These are phyloP conservation scores for Astragalus membranaceus DNA, from an alignment of 306 rosid species.

Conservation along the genomic window DNA sequence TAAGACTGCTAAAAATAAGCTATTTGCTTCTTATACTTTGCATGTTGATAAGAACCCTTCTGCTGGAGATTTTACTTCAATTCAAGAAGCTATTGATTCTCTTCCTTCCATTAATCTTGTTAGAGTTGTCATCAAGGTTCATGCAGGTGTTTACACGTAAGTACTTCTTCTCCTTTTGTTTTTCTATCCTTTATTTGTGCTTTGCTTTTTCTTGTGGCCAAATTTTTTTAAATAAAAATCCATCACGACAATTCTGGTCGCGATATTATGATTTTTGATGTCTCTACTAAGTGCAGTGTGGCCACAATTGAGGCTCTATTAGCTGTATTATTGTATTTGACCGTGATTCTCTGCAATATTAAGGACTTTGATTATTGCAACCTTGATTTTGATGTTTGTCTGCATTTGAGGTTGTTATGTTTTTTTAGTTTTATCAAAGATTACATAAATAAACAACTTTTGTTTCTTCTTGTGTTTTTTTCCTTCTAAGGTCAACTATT, in stretches of 20 bases:
- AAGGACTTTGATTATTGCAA: too few species aligned
- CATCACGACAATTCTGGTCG: too few species aligned
- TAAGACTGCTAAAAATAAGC: conserved; percentile 67
- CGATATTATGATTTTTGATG: too few species aligned
- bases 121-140: conserved; percentile 89
- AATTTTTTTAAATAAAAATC: too few species aligned
- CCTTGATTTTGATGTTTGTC: conserved; percentile 17
- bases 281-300: too few species aligned
- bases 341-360: too few species aligned
- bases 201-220: background rate
- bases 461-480: conserved; percentile 24
- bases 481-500: background rate
- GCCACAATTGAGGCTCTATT: too few species aligned
- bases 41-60: conserved; percentile 53
- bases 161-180: conserved; percentile 22
- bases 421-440: background rate
- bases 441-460: background rate
- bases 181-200: background rate
- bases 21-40: conserved; percentile 72
- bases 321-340: too few species aligned
- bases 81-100: conserved; percentile 86
- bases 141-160: conserved; percentile 92
- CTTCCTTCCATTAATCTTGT: conserved; percentile 75
- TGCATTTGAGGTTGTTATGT: background rate
- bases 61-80: conserved; percentile 58